A percentile compares a stretch with the other conserved stretches of the same genome.
These are phyloP conservation scores for Curvularia hawaiiensis DNA, from an alignment of 2,329 filamentous ascomycete species.

Conservation along the genomic window DNA sequence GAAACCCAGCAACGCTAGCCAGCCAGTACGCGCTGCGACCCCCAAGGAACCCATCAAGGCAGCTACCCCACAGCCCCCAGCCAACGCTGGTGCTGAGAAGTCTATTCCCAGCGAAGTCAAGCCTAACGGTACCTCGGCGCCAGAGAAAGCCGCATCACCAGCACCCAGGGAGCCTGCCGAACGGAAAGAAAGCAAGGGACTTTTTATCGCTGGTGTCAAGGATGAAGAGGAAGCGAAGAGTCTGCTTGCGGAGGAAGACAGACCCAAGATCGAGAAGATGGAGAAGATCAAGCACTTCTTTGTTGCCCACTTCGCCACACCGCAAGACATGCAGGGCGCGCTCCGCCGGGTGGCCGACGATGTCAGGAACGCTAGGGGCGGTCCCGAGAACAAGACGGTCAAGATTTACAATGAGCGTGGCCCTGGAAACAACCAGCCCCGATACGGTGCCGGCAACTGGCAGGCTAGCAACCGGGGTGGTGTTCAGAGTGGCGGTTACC, in stretches of 20 bases:
- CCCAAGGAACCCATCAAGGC: conserved; percentile 56
- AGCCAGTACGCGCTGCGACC: conserved; percentile 45
- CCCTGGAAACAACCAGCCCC: conserved; percentile 54
- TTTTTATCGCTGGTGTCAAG: conserved; percentile 88
- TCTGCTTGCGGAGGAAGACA: conserved; percentile 83
- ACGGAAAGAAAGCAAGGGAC: conserved; percentile 71
- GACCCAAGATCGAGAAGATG: conserved; percentile 72
- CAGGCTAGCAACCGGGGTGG: conserved; percentile 69
- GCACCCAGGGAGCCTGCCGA: conserved; percentile 60
- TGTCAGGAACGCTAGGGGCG: conserved; percentile 73
- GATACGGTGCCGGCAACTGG: conserved; percentile 62
- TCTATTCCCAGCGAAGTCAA: conserved; percentile 49
- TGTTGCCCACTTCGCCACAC: conserved; percentile 82
- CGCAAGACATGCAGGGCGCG: conserved; percentile 80
- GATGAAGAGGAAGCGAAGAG: conserved; percentile 82
- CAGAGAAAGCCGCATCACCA: conserved; percentile 46
- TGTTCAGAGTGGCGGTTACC: conserved; percentile 73
- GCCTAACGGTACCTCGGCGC: conserved; percentile 56
- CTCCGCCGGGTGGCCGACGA: conserved; percentile 76
- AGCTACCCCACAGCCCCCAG: conserved; percentile 54
- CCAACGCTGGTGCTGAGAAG: conserved; percentile 46
- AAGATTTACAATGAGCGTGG: conserved; percentile 76
- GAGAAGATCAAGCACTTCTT: conserved; percentile 79
- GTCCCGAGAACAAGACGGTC: conserved; percentile 78
- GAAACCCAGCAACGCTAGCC: conserved; percentile 49